These are phyloP conservation scores for Cladosporium velox DNA, from an alignment of 2,329 filamentous ascomycete genomes.

Conservation along the genomic window DNA sequence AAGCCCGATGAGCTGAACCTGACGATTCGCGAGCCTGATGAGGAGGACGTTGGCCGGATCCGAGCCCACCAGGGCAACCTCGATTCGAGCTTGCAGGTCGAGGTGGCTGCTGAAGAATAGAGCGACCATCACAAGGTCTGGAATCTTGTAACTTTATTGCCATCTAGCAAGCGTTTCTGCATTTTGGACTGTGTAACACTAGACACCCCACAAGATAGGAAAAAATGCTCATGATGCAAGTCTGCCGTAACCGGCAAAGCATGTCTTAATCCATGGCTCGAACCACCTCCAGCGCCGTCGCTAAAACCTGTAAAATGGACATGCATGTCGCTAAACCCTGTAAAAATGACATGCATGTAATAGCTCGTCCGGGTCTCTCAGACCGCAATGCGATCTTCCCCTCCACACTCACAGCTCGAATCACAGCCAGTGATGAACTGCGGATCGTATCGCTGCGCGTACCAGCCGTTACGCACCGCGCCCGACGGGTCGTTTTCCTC, in stretches of 20 bases:
- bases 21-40: slow-evolving; percentile 52
- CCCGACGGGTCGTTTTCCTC: slow-evolving; percentile 19
- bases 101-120: slow-evolving; percentile 9
- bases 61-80: slow-evolving; percentile 29
- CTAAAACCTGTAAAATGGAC: slow-evolving; percentile 7
- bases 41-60: slow-evolving; percentile 52
- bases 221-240: neutral
- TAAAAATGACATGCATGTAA: neutral
- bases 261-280: neutral
- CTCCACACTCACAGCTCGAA: slow-evolving; percentile 14
- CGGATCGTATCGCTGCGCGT: slow-evolving; percentile 12
- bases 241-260: neutral
- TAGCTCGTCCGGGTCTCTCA: neutral
- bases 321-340: neutral
- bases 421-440: slow-evolving; percentile 13
- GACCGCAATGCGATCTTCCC: slow-evolving; percentile 9
- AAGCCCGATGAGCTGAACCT: slow-evolving; percentile 57
- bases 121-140: neutral
- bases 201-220: slow-evolving; percentile 6
- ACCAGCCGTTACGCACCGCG: slow-evolving; percentile 15
- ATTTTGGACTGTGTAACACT: slow-evolving; percentile 19
- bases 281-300: slow-evolving; percentile 16
- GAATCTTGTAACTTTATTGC: slow-evolving; percentile 5
- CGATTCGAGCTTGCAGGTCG: slow-evolving; percentile 21
- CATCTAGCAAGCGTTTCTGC: slow-evolving; percentile 20